These are phyloP conservation scores for Diaporthe caulivora DNA, from an alignment of 2,329 filamentous ascomycete species.

Conservation along the genomic window DNA sequence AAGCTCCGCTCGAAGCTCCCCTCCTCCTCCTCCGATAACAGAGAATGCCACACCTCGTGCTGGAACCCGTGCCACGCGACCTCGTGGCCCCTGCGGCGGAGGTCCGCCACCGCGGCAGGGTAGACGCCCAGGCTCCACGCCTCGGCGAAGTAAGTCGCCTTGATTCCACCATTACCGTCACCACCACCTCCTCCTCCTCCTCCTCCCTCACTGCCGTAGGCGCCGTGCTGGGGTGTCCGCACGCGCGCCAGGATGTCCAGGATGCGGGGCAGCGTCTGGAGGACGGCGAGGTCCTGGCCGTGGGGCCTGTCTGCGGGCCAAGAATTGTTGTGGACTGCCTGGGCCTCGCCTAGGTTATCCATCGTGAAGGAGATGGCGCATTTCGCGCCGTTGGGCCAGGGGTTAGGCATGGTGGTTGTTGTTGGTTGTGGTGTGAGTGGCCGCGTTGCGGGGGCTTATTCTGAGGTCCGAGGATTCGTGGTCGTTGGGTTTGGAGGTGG, in stretches of 20 bases:
- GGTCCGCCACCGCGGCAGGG: conserved; percentile 40
- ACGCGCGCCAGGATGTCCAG: conserved; percentile 43
- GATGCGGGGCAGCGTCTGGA: conserved; percentile 46
- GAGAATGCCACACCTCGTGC: conserved; percentile 45
- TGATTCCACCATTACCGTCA: conserved; percentile 17
- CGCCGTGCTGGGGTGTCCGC: conserved; percentile 19
- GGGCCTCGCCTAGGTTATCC: conserved; percentile 51
- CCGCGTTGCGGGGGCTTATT: too few species aligned
- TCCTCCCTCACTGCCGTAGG: neutral
- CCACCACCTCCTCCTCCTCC: neutral
- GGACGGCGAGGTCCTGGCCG: conserved; percentile 46
- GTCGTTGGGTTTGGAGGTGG: too few species aligned
- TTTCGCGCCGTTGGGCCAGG: conserved; percentile 45
- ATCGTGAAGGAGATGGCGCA: conserved; percentile 49
- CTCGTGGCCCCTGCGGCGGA: conserved; percentile 44
- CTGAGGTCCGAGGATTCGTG: too few species aligned
- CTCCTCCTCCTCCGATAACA: conserved; percentile 41
- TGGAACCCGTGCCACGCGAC: conserved; percentile 50
- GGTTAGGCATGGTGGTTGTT: neutral
- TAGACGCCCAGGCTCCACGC: conserved; percentile 48
- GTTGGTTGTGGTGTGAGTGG: neutral
- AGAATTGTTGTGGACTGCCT: conserved; percentile 44
- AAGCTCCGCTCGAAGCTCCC: conserved; percentile 46
- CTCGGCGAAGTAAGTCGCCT: conserved; percentile 49
- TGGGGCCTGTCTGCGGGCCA: conserved; percentile 43